Conservation (phyloP, 129 eudicot species). For the Artemisia annua region DNA sequence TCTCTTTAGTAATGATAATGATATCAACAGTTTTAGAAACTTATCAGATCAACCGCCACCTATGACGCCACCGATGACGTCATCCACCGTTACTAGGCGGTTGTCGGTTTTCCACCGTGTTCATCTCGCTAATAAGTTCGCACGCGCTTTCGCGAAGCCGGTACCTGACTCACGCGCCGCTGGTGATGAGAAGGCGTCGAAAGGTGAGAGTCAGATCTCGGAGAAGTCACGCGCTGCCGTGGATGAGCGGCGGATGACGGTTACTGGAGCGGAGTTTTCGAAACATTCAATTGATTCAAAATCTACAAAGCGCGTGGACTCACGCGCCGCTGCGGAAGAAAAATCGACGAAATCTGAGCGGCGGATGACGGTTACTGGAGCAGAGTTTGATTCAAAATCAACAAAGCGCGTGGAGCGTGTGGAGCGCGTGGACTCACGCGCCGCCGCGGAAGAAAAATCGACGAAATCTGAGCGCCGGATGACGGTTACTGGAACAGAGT, state of each 20-base stretch:
- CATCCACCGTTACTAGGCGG: constrained; percentile 17
- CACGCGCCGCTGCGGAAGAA: neutral
- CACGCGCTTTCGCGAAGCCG: constrained; percentile 48
- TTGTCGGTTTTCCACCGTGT: constrained; percentile 74
- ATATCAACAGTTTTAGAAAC: neutral
- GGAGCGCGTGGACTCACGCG: neutral
- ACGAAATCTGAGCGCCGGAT: too few relatives aligned
- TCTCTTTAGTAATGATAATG: neutral
- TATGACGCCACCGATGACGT: constrained; percentile 10
- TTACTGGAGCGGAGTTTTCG: constrained; percentile 51
- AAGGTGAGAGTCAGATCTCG: neutral
- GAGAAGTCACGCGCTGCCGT: constrained; percentile 2
- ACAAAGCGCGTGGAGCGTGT: too few relatives aligned
- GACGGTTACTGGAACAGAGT: too few relatives aligned
- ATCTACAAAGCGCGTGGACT: too few relatives aligned
- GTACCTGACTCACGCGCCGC: neutral
- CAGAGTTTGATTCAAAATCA: too few relatives aligned
- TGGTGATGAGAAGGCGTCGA: neutral
- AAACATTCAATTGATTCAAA: too few relatives aligned
- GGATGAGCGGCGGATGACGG: constrained; percentile 22
- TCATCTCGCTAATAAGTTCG: constrained; percentile 49
- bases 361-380: too few relatives aligned
- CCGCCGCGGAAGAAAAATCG: neutral
- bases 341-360: too few relatives aligned
- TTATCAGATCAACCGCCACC: constrained; percentile 22